Evolutionary conservation across 305 asterid genomes (phyloP).

Genomic region (Solanum hybrid): DNA sequence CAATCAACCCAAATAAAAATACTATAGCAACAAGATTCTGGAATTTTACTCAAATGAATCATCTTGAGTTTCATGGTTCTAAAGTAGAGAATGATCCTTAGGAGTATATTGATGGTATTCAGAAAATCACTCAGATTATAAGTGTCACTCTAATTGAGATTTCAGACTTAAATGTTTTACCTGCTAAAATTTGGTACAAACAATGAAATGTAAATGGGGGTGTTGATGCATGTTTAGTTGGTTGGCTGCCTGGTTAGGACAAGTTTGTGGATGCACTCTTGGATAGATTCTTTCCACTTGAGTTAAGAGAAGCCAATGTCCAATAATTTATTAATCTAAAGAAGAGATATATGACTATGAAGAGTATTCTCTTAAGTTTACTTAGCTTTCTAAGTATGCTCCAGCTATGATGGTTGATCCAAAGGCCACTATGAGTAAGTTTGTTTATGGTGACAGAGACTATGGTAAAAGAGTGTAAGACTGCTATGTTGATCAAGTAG

Average conservation of each 20-base stretch:
- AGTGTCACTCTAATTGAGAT: neutral
- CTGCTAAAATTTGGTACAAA: neutral
- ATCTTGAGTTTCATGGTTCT: neutral
- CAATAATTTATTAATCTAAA: neutral
- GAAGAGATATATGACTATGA: neutral
- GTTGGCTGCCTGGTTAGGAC: neutral
- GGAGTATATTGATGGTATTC: neutral
- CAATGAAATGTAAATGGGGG: neutral
- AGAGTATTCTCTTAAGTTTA: neutral
- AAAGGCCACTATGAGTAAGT: neutral
- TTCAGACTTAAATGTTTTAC: neutral
- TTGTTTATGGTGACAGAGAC: neutral
- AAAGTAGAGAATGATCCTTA: neutral
- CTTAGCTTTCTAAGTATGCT: neutral
- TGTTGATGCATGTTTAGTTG: neutral
- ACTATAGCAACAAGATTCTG: neutral
- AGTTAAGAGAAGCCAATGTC: neutral
- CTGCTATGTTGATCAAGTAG: too few relatives aligned
- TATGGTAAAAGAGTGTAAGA: neutral
- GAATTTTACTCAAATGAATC: neutral
- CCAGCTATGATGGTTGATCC: neutral
- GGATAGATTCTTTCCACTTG: neutral
- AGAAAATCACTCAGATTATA: neutral
- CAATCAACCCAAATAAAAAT: neutral
- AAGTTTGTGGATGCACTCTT: neutral